Evolutionary conservation across 176 grass and related monocot species (phyloP).

Genomic region (Phoenix dactylifera): DNA sequence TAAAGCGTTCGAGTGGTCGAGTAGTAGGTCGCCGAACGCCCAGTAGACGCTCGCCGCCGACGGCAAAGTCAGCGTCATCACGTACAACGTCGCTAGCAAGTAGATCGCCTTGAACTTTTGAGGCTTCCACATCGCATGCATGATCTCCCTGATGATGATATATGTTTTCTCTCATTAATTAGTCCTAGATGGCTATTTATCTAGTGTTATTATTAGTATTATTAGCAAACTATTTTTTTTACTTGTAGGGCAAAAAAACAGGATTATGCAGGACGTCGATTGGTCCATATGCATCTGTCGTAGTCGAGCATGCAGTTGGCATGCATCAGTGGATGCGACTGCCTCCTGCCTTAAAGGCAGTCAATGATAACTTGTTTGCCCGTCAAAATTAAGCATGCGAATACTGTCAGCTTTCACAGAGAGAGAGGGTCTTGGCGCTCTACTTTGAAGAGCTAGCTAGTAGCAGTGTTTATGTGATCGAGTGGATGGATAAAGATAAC

Average conservation of each 20-base stretch:
- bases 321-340: conserved; percentile 15
- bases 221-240: no score
- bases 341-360: background rate
- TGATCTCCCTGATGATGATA: conserved; percentile 26
- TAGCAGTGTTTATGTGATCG: conserved; percentile 6
- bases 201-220: no score
- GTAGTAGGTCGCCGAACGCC: conserved; percentile 22
- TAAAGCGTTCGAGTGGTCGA: conserved; percentile 28
- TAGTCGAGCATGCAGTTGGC: conserved; percentile 26
- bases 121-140: conserved; percentile 38
- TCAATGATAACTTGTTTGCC: conserved; percentile 36
- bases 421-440: conserved; percentile 13
- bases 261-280: no score
- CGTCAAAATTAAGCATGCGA: conserved; percentile 27
- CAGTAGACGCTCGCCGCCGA: conserved; percentile 26
- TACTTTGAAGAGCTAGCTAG: conserved; percentile 18
- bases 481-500: no score
- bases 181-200: no score
- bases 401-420: conserved; percentile 28
- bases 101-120: conserved; percentile 34
- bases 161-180: no score
- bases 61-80: conserved; percentile 26
- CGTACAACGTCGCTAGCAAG: conserved; percentile 25
- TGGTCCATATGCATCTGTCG: conserved; percentile 4
- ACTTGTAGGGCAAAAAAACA: no score